Base-by-base conservation (phyloP, 2,329 filamentous ascomycete species). In the Claviceps sp. region DNA sequence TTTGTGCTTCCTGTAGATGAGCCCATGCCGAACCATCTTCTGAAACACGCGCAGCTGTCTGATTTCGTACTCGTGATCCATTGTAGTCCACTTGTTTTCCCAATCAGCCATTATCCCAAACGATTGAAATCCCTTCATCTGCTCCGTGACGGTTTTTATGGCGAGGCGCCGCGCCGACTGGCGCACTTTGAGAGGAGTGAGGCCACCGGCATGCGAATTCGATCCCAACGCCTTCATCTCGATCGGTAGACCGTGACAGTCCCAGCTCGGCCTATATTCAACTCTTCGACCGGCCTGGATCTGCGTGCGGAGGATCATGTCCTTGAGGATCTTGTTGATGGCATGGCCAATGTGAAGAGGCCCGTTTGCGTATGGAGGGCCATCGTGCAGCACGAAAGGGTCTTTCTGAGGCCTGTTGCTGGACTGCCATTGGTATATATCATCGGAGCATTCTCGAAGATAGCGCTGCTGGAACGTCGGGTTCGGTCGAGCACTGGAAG, bases 231-330 rank as follows among this genome's bases (percentile, higher is more conserved):
- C 93, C 69, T 97, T 98, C 60, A 97, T 77, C 74, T 98, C 93
- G 62, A 98, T 98, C 1, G 93, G 93, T 47, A 98, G 76, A 0
- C 93, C 93, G 72, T 98, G 93, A 58, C 93, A 98, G 65, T 98
- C 94, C 93, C 93, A 98, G 45, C 93, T 91, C 2, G 93, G 93
- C 16, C 89, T 75, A 62, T 94, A 98, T 40, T 82, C 75, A 37
- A 97, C 83, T 55, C 80, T 76, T 61, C 59, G 60, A 59, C 76
- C 93, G 62, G 84, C 78, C 54, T 86, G 81, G 54, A 97, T 72
- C 69, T 95, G 82, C 55, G 85, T 82, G 42, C 93, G 80, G 59
- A 89, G 76, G 55, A 95, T 87, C 61, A 97, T 86, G 68, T 98
- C 93, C 72, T 98, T 98, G 54, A 95, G 75, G 59, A 97, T 85